These are phyloP conservation scores for Sarcodon aspratus DNA, from an alignment of 768 basidiomycete genomes.

Conservation along the genomic window DNA sequence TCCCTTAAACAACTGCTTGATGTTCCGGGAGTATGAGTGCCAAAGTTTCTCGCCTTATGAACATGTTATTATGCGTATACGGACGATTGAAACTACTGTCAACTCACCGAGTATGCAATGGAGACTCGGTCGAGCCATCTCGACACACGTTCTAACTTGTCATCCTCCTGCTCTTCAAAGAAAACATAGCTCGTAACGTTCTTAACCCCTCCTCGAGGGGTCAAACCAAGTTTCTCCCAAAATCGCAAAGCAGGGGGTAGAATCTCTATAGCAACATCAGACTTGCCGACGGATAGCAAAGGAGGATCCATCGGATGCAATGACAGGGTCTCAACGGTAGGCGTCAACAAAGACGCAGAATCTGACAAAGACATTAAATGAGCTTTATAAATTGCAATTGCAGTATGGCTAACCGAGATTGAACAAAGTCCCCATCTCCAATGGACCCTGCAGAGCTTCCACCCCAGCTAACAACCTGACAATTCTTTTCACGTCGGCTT, in stretches of 20 bases:
- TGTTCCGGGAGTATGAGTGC: constrained; percentile 42
- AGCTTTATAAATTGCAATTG: background rate
- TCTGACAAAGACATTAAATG: background rate
- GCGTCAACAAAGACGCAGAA: background rate
- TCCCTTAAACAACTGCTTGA: constrained; percentile 32
- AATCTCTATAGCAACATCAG: constrained; percentile 57
- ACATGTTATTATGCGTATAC: constrained; percentile 8
- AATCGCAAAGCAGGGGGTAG: constrained; percentile 64
- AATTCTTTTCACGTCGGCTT: constrained; percentile 39
- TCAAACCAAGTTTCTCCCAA: constrained; percentile 77
- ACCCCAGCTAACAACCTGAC: constrained; percentile 30
- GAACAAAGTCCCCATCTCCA: constrained; percentile 35
- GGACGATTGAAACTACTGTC: background rate
- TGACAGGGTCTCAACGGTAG: background rate
- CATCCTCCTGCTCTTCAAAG: constrained; percentile 48
- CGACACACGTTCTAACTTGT: constrained; percentile 35
- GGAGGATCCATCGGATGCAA: constrained; percentile 36
- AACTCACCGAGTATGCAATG: constrained; percentile 46
- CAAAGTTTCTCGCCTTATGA: constrained; percentile 48
- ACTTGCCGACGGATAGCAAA: constrained; percentile 54
- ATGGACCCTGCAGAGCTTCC: constrained; percentile 24
- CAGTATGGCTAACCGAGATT: constrained; percentile 8
- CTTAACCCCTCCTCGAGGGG: constrained; percentile 61
- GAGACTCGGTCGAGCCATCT: constrained; percentile 48
- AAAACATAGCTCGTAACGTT: constrained; percentile 58